phyloP scores from a whole-genome alignment of 176 grass and related monocot genomes.

The Alopecurus myosuroides region DNA sequence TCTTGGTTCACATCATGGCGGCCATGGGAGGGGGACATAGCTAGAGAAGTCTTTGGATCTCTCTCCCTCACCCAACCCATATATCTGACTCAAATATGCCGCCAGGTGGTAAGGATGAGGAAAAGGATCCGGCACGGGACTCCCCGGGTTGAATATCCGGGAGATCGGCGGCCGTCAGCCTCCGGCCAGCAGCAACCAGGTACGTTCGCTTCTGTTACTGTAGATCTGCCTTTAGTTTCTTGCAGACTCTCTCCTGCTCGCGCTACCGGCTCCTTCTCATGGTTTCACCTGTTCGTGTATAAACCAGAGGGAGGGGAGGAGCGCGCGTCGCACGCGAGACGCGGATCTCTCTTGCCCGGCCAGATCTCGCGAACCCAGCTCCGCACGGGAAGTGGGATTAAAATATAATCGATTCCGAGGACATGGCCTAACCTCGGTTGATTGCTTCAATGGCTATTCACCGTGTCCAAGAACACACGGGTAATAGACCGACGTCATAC shows the following conservation, averaged over 20 bases:
- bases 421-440: no score
- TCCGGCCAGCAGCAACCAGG: not conserved
- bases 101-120: not conserved
- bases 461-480: not conserved
- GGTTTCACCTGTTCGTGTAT: not conserved
- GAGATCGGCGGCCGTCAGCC: not conserved
- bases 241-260: not conserved
- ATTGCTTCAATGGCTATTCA: not conserved
- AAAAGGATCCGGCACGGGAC: not conserved
- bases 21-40: not conserved
- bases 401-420: not conserved
- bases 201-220: not conserved
- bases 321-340: not conserved
- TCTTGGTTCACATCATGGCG: not conserved
- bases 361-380: not conserved
- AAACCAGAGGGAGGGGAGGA: not conserved
- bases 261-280: not conserved
- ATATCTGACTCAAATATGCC: not conserved
- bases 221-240: not conserved
- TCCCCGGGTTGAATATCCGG: not conserved
- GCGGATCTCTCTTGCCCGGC: not conserved
- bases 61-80: not conserved
- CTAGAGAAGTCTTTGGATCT: not conserved
- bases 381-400: no score
- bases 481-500: not conserved